Evolutionary conservation across 257 asterid species (phyloP).

Genomic region (Solanum chilense): DNA sequence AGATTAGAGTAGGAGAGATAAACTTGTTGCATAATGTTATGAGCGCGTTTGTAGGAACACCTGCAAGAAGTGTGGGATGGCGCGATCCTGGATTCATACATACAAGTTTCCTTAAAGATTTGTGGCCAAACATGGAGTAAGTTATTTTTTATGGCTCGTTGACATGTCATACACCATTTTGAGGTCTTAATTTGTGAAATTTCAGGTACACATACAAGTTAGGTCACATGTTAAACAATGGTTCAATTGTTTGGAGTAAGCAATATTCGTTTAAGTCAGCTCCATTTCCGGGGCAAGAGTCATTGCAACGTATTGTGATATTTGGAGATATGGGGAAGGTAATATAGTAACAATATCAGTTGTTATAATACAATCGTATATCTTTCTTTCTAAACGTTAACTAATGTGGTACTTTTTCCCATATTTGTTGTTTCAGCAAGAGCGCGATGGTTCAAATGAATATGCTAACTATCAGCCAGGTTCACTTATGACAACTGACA

Average conservation of each 20-base stretch:
- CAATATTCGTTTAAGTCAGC: constrained; percentile 54
- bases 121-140: constrained; percentile 78
- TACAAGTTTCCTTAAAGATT: constrained; percentile 71
- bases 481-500: constrained; percentile 73
- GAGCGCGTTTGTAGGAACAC: constrained; percentile 35
- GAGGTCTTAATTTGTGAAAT: background rate
- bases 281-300: constrained; percentile 83
- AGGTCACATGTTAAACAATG: constrained; percentile 57
- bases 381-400: background rate
- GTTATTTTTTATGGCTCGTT: background rate
- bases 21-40: background rate
- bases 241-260: constrained; percentile 66
- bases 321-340: constrained; percentile 99
- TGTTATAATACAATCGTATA: too few species aligned
- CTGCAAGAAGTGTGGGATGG: constrained; percentile 93
- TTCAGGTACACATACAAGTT: constrained; percentile 65
- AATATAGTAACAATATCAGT: background rate
- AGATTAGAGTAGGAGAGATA: background rate
- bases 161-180: background rate
- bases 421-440: constrained; percentile 41
- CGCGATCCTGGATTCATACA: constrained; percentile 95
- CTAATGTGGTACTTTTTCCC: background rate
- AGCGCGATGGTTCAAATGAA: constrained; percentile 95
- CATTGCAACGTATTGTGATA: constrained; percentile 67
- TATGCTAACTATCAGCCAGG: constrained; percentile 80